Evolutionary conservation across 2,329 filamentous ascomycete species (phyloP), one percentile per base, ranked within the genome.

Genomic region (Fusarium avenaceum): DNA sequence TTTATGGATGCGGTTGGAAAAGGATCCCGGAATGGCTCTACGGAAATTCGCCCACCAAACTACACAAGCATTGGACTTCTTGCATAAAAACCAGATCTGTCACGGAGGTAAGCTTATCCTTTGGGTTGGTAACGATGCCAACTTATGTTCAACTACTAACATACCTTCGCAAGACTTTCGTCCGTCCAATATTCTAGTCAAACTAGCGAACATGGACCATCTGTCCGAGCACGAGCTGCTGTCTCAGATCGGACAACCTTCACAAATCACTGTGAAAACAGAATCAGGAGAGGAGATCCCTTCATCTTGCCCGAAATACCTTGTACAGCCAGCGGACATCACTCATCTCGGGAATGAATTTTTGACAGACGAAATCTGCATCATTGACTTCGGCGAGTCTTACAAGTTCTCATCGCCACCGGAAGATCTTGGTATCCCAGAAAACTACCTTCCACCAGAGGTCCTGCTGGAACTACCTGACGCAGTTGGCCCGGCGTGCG

Each of bases 401-500:
- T 75, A 67, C 33, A 43, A 35, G 0, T 63, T 67, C 13, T 57
- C 63, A 4, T 54, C 65, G 0, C 60, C 58, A 0, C 67, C 60
- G 2, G 60, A 73, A 8, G 63, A 71, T 6, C 56, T 77, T 0
- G 74, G 74, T 2, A 79, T 74, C 0, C 77, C 76, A 0, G 59
- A 69, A 26, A 53, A 63, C 20, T 79, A 79, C 28, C 67, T 74
- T 1, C 58, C 77, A 1, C 76, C 76, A 0, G 77, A 79, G 39
- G 22, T 70, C 1, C 28, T 76, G 0, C 48, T 79, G 0, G 75
- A 76, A 2, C 14, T 47, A 0, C 69, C 64, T 4, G 38, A 32
- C 7, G 14, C n/a, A 1, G 14, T 72, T 2, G 72, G 77, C 0
- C 58, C 68, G 0, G 57, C 47, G 0, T 72, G 65, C 2, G 77